phyloP scores from a whole-genome alignment of 768 basidiomycete genomes.

The Trametes punicea region DNA sequence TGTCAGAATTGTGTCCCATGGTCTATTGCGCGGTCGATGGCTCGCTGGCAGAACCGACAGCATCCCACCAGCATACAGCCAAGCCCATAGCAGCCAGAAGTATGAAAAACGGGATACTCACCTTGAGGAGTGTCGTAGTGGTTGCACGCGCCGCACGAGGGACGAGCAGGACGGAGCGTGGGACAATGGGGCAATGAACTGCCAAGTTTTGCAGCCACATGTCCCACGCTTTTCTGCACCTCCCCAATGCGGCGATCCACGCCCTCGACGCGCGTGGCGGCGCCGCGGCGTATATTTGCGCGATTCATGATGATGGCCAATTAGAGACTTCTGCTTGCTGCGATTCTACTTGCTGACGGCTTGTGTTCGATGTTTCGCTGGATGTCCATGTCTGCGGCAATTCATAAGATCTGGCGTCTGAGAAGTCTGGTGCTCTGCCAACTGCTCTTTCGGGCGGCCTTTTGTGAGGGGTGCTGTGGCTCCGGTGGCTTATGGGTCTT shows the following conservation, averaged over 20 bases:
- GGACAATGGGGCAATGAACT: slow-evolving; percentile 34
- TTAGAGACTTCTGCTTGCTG: background rate
- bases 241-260: slow-evolving; percentile 5
- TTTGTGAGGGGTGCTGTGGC: slow-evolving; percentile 18
- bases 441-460: slow-evolving; percentile 6
- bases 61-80: slow-evolving; percentile 13
- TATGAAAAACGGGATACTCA: slow-evolving; percentile 29
- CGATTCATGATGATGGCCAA: too few relatives aligned
- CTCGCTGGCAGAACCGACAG: slow-evolving; percentile 9
- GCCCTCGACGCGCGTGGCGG: slow-evolving; percentile 15
- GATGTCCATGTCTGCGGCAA: background rate
- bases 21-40: background rate
- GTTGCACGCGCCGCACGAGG: slow-evolving; percentile 28
- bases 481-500: slow-evolving; percentile 5
- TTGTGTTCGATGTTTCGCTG: background rate
- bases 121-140: slow-evolving; percentile 37
- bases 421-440: background rate
- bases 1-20: slow-evolving; percentile 20
- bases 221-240: slow-evolving; percentile 31
- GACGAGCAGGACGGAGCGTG: slow-evolving; percentile 25
- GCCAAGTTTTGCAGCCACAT: slow-evolving; percentile 42
- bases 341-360: background rate
- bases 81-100: slow-evolving; percentile 8
- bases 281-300: too few relatives aligned
- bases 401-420: slow-evolving; percentile 3